Evolutionary conservation across 2,329 filamentous ascomycete genomes (phyloP).

Genomic region (Passalora sequoiae): DNA sequence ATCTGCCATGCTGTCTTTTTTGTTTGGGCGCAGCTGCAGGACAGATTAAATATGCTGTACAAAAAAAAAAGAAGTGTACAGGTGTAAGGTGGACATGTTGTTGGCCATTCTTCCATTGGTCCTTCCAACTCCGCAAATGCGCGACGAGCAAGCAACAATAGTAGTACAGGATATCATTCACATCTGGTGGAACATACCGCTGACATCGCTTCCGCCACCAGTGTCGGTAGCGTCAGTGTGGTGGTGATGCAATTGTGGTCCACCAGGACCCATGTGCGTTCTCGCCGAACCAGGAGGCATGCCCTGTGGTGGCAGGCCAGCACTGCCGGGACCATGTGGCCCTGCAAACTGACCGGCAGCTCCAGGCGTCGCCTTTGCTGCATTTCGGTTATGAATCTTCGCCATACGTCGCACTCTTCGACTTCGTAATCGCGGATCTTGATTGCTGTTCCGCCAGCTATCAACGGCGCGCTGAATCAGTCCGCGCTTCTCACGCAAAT

Average conservation of each 20-base stretch:
- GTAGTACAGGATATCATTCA: constrained; percentile 49
- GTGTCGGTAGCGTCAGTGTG: constrained; percentile 63
- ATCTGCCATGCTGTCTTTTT: constrained; percentile 1
- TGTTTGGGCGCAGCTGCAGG: constrained; percentile 1
- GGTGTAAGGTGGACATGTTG: constrained; percentile 20
- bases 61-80: constrained; percentile 25
- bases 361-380: constrained; percentile 21
- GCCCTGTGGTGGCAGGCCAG: constrained; percentile 58
- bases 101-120: constrained; percentile 14
- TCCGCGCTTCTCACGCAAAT: constrained; percentile 85
- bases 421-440: constrained; percentile 63
- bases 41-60: constrained; percentile 24
- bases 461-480: constrained; percentile 96
- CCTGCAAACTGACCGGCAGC: constrained; percentile 60
- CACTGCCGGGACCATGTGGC: constrained; percentile 52
- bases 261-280: constrained; percentile 54
- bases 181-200: constrained; percentile 98
- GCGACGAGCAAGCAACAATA: constrained; percentile 15
- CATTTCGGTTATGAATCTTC: constrained; percentile 75
- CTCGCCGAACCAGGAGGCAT: constrained; percentile 53
- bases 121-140: constrained; percentile 20
- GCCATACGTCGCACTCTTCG: constrained; percentile 89
- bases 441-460: constrained; percentile 98
- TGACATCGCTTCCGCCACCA: constrained; percentile 64
- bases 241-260: constrained; percentile 62